Percentiles rank a stretch among this genome's conserved stretches.
Conservation (phyloP, 768 basidiomycete species). For the Mycena latifolia region DNA sequence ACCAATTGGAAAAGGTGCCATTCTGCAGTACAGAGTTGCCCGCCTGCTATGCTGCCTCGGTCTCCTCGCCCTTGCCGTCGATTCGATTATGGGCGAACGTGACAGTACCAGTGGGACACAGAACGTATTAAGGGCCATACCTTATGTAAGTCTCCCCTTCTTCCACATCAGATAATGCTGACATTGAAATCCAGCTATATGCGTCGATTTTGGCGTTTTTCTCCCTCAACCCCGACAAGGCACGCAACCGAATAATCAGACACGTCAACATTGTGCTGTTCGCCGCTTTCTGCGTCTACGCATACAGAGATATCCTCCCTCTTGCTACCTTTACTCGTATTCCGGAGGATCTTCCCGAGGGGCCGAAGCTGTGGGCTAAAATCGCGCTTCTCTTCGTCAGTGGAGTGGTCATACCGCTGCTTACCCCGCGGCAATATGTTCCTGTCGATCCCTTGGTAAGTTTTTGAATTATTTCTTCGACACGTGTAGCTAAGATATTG, state of each 20-base stretch:
- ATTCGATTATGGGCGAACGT: too few relatives aligned
- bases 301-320: constrained; percentile 70
- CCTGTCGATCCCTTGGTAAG: constrained; percentile 64
- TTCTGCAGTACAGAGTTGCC: too few relatives aligned
- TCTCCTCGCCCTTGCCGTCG: too few relatives aligned
- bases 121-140: background rate
- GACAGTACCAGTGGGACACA: too few relatives aligned
- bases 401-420: constrained; percentile 64
- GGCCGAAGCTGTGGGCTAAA: constrained; percentile 65
- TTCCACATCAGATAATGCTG: background rate
- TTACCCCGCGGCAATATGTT: constrained; percentile 67
- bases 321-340: constrained; percentile 61
- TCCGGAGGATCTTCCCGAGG: constrained; percentile 62
- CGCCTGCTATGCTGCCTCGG: too few relatives aligned
- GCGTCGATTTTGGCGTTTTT: background rate
- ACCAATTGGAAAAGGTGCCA: too few relatives aligned
- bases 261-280: constrained; percentile 64
- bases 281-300: constrained; percentile 60
- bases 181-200: background rate
- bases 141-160: background rate
- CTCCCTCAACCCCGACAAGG: background rate
- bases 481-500: too few relatives aligned
- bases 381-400: constrained; percentile 59
- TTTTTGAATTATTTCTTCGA: background rate
- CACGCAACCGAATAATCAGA: constrained; percentile 35